Conservation (phyloP, 1,284 basidiomycete species). For the Tilletiopsis washingtonensis region DNA sequence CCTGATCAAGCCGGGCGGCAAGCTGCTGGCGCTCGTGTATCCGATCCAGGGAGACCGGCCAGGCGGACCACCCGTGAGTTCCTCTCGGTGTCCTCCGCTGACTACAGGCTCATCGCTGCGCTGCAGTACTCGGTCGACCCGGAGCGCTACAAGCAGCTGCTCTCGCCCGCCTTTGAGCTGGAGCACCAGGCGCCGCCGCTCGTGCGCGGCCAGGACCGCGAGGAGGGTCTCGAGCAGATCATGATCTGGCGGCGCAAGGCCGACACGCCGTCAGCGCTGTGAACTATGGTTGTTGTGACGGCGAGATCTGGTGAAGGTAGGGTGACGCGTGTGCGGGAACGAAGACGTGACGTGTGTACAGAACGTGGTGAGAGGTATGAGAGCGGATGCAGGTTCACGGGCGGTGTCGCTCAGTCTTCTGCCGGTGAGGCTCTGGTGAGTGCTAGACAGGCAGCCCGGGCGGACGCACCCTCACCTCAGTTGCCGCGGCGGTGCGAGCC, state of each 20-base stretch:
- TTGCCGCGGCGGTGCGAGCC: too few relatives aligned
- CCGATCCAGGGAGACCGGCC: conserved; percentile 29
- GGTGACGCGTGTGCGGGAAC: neutral
- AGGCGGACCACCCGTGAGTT: conserved; percentile 24
- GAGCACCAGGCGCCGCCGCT: conserved; percentile 6
- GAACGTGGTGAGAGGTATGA: too few relatives aligned
- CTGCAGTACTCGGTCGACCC: conserved; percentile 8
- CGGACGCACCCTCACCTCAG: too few relatives aligned
- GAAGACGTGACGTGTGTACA: too few relatives aligned
- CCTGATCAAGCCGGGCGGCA: conserved; percentile 13
- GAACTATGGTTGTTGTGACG: neutral
- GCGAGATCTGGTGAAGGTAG: neutral
- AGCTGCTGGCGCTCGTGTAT: conserved; percentile 27
- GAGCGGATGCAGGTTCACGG: neutral
- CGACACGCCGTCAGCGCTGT: neutral
- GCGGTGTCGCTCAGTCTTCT: neutral
- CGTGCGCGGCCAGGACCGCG: conserved; percentile 3
- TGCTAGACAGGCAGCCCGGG: too few relatives aligned
- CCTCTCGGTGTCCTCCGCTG: too few relatives aligned
- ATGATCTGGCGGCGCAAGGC: conserved; percentile 18
- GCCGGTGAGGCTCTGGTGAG: neutral
- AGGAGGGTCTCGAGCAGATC: conserved; percentile 18
- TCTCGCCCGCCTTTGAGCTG: neutral
- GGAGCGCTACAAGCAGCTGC: neutral
- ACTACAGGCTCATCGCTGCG: conserved; percentile 9